Evolutionary conservation across 345 rosid species (phyloP).

Genomic region (Raphanus sativus): DNA sequence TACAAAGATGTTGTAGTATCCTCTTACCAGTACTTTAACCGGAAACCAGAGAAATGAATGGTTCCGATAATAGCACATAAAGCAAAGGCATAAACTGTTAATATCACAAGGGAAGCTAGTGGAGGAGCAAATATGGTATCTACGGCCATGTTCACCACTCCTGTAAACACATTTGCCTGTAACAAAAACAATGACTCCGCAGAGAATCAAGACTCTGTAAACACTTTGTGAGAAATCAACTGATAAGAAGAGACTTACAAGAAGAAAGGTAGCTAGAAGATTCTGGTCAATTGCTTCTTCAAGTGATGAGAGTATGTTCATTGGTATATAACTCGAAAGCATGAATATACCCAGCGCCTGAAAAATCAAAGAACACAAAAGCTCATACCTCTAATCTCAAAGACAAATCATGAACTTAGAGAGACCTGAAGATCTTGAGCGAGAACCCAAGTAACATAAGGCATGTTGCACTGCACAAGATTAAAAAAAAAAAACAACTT

Average conservation of each 20-base stretch:
- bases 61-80: conserved; percentile 48
- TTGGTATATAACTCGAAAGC: conserved; percentile 55
- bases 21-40: conserved; percentile 67
- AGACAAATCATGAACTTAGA: neutral
- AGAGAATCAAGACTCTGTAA: conserved; percentile 3
- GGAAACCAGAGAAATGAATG: conserved; percentile 51
- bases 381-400: neutral
- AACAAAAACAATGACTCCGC: conserved; percentile 7
- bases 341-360: conserved; percentile 68
- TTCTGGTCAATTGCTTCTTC: conserved; percentile 78
- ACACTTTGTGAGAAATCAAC: neutral
- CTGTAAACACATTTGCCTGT: conserved; percentile 84
- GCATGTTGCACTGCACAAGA: conserved; percentile 78
- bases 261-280: conserved; percentile 69
- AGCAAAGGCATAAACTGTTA: conserved; percentile 48
- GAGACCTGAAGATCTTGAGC: conserved; percentile 79
- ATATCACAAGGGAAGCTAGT: conserved; percentile 47
- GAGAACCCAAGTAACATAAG: conserved; percentile 77
- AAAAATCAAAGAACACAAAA: neutral
- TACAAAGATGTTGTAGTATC: conserved; percentile 3
- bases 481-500: neutral
- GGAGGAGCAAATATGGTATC: conserved; percentile 62
- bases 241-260: conserved; percentile 50
- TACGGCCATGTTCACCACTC: conserved; percentile 62
- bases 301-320: conserved; percentile 57